Base-by-base conservation (phyloP, 768 basidiomycete species). In the Kwoniella sp. region DNA sequence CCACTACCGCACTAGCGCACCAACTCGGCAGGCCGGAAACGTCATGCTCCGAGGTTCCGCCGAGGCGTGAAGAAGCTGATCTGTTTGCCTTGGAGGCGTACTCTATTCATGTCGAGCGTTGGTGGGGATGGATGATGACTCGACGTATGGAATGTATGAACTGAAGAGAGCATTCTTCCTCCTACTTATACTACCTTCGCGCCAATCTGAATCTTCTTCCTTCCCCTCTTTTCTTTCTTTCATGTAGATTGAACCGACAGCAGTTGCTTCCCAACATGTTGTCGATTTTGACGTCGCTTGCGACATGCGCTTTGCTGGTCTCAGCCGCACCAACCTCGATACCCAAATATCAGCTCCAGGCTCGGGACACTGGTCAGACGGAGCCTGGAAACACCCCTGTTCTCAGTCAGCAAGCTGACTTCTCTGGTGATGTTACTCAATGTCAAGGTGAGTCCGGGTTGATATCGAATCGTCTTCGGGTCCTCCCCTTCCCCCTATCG, bases 391-490 rank as follows among this genome's bases (percentile, higher is more conserved):
- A 23, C 29, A 55, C 54, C 12, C 55, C 55, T 1, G 62, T 63
- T 5, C 48, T 63, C 0, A 38, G 55, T 17, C 62, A 63, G 31
- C 62, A 63, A 25, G 5, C 67, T 17, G 61, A 38, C 23, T 68
- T 62, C 61, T 62, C 67, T 25, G 67, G 67, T 17, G 67, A 68
- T 37, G 57, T 68, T 0, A 68, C 67, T 22, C 31, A 58, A 50
- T 68, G 67, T 29, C 26, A 59, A 55, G 67, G 67, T 68, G 31
- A 50, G 61, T n/a, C n/a, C n/a, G n/a, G 52, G n/a, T n/a, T n/a
- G n/a, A n/a, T n/a, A n/a, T n/a, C n/a, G n/a, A n/a, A n/a, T n/a
- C n/a, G n/a, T n/a, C n/a, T n/a, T n/a, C n/a, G n/a, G n/a, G n/a
- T n/a, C n/a, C n/a, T n/a, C n/a, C 0, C 15, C 7, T n/a, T 25